Conservation (phyloP, 257 asterid genomes). For the Nicotiana benthamiana region DNA sequence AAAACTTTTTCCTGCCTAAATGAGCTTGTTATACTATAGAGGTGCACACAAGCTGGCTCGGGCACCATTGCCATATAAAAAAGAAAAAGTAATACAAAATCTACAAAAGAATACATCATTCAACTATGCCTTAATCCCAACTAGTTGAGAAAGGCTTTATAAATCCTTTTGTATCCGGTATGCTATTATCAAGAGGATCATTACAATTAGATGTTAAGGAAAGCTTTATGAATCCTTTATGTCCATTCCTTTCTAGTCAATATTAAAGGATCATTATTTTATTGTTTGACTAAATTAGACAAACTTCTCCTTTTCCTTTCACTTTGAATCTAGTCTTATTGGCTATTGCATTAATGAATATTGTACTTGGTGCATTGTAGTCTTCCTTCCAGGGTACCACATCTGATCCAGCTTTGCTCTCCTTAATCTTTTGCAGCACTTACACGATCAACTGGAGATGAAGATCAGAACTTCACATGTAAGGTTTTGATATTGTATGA, state of each 20-base stretch:
- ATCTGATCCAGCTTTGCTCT: conserved; percentile 1
- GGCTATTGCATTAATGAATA: not conserved
- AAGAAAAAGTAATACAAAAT: not conserved
- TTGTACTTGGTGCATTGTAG: not conserved
- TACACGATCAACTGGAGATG: conserved; percentile 83
- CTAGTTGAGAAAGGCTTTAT: not conserved
- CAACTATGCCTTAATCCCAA: not conserved
- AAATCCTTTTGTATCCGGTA: not conserved
- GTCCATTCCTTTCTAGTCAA: not conserved
- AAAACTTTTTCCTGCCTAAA: not conserved
- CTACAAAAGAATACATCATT: not conserved
- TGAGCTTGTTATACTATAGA: not conserved
- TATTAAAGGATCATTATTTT: not conserved
- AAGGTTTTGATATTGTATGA: conserved; percentile 27
- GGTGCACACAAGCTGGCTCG: not conserved
- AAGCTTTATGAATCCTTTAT: not conserved
- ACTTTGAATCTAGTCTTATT: not conserved
- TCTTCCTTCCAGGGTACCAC: not conserved
- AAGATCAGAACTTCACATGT: conserved; percentile 86
- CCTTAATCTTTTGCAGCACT: conserved; percentile 45
- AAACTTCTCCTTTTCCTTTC: conserved; percentile 1
- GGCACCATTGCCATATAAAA: too few species aligned
- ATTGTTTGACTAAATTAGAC: not conserved
- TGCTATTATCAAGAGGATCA: conserved; percentile 6
- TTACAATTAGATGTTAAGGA: not conserved